These are phyloP conservation scores for Mortierella hygrophila DNA, from an alignment of 192 early-diverging fungal genomes.

Conservation along the genomic window DNA sequence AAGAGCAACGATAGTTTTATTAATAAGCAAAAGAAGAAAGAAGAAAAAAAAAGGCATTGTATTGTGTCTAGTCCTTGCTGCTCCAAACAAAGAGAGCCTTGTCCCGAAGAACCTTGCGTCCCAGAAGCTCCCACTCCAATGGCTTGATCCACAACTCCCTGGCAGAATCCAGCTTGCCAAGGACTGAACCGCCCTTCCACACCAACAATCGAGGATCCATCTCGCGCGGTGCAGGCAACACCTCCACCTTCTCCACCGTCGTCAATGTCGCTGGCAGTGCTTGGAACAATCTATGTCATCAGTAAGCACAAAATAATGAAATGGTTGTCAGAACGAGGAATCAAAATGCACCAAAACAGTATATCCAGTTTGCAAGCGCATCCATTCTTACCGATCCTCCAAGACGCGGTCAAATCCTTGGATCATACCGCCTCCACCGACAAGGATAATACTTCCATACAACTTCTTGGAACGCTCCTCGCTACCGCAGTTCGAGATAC, in stretches of 20 bases:
- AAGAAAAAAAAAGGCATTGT: neutral
- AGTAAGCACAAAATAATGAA: conserved; percentile 4
- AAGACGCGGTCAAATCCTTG: conserved; percentile 75
- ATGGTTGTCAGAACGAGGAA: conserved; percentile 1
- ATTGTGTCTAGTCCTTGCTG: conserved; percentile 24
- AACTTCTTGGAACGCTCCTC: conserved; percentile 81
- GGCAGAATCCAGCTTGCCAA: conserved; percentile 81
- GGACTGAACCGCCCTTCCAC: conserved; percentile 91
- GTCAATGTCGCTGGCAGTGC: conserved; percentile 43
- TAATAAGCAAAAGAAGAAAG: conserved; percentile 1
- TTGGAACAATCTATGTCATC: conserved; percentile 47
- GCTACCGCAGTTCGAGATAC: conserved; percentile 71
- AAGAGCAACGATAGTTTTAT: neutral
- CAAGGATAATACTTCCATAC: conserved; percentile 84
- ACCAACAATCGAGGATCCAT: conserved; percentile 85
- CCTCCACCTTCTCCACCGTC: conserved; percentile 69
- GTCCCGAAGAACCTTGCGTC: conserved; percentile 72
- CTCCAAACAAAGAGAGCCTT: conserved; percentile 77
- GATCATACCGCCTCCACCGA: conserved; percentile 86
- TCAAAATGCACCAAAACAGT: neutral
- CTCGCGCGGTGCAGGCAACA: conserved; percentile 84
- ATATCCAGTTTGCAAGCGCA: neutral
- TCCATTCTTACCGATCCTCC: conserved; percentile 63
- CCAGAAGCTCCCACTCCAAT: conserved; percentile 81
- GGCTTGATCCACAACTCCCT: conserved; percentile 84